Evolutionary conservation across 2,329 filamentous ascomycete species (phyloP).

Genomic region (Stromatinia cepivora): DNA sequence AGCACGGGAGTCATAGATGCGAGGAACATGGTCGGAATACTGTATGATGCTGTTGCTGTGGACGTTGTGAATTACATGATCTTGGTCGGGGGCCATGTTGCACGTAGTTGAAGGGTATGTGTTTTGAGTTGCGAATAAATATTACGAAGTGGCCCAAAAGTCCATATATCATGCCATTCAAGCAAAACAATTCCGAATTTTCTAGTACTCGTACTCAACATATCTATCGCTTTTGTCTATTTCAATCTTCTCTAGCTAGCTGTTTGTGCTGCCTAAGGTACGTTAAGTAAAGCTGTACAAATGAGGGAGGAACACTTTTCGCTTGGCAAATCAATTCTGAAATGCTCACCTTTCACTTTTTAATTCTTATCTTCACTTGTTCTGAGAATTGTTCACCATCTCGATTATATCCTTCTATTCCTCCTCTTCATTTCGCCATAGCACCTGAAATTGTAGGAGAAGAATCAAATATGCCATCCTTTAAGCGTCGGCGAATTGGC

Average conservation of each 20-base stretch:
- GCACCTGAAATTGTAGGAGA: not conserved
- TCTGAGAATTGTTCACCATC: not conserved
- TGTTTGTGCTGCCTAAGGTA: not conserved
- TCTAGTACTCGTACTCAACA: not conserved
- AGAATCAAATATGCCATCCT: slow-evolving; percentile 23
- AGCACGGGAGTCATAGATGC: slow-evolving; percentile 16
- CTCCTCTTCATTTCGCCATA: not conserved
- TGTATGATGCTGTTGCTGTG: not conserved
- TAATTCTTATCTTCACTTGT: not conserved
- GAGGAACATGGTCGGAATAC: not conserved
- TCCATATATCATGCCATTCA: not conserved
- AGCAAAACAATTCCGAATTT: not conserved
- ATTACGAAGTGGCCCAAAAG: slow-evolving; percentile 8
- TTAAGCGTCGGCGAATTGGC: slow-evolving; percentile 34
- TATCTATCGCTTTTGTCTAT: not conserved
- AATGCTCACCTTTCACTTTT: slow-evolving; percentile 2
- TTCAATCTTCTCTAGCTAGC: not conserved
- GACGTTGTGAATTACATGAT: slow-evolving; percentile 2
- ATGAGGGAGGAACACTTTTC: not conserved
- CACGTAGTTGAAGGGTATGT: not conserved
- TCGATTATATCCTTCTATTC: not conserved
- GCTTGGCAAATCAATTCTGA: slow-evolving; percentile 3
- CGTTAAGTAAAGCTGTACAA: slow-evolving; percentile 5
- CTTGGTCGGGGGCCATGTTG: not conserved
- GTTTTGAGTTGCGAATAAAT: not conserved